Evolutionary conservation across 2,329 filamentous ascomycete genomes (phyloP).

Genomic region (Cladosporium oxysporum): DNA sequence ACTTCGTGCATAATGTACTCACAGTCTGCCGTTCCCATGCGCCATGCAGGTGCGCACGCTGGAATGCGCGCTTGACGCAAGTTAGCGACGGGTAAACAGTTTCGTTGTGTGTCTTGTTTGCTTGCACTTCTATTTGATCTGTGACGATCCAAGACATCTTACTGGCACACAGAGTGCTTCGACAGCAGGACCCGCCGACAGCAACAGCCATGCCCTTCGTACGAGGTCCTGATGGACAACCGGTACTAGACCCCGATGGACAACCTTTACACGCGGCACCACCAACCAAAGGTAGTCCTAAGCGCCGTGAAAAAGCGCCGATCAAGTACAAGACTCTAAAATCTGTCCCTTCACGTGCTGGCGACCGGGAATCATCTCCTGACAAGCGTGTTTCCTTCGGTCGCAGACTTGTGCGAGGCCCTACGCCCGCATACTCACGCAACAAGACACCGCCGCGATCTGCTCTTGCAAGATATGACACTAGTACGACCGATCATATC

Average conservation of each 20-base stretch:
- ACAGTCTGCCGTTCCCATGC: not conserved
- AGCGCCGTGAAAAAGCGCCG: not conserved
- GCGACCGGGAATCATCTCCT: not conserved
- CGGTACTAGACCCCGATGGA: not conserved
- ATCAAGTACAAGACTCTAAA: not conserved
- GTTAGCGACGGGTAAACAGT: slow-evolving; percentile 7
- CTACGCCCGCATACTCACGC: slow-evolving; percentile 8
- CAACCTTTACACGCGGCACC: not conserved
- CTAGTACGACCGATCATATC: not conserved
- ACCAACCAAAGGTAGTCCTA: not conserved
- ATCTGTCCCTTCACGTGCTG: not conserved
- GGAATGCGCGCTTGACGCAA: slow-evolving; percentile 17
- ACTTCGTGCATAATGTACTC: not conserved
- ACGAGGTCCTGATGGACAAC: not conserved
- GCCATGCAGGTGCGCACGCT: not conserved
- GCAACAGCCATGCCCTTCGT: not conserved
- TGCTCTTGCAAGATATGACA: not conserved
- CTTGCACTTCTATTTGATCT: not conserved
- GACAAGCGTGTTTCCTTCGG: slow-evolving; percentile 5
- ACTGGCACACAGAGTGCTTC: not conserved
- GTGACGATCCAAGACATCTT: not conserved
- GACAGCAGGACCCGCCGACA: not conserved
- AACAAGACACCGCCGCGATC: not conserved
- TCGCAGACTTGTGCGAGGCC: slow-evolving; percentile 13
- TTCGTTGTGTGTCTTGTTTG: slow-evolving; percentile 15